Base-by-base conservation (phyloP, 768 basidiomycete genomes). In the Boletus sp. region DNA sequence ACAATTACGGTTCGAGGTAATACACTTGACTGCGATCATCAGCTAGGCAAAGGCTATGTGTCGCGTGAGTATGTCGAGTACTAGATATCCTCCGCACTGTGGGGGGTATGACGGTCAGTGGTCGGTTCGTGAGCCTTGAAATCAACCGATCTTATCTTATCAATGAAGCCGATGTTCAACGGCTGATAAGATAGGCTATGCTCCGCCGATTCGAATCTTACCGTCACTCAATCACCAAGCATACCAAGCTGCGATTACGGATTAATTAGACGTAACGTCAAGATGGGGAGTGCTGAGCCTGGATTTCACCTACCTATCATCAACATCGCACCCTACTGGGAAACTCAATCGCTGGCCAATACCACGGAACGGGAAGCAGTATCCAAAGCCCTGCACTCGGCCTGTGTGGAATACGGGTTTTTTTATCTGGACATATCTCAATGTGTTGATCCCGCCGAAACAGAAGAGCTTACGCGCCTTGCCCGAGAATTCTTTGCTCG, bases 361-460 rank as follows among this genome's bases (percentile, higher is more conserved):
- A 67, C 71, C 37, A 48, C 61, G 4, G 73, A 75, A 32, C 77
- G 78, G 24, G 78, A 82, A 44, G 76, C 78, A 2, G 72, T 75
- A 1, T 78, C 82, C 28, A 77, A 78, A 11, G 82, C 84, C 0
- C 72, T 95, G 17, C 92, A 93, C 64, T 67, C 73, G 0, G 91
- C 92, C 8, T 92, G 91, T 64, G 66, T 89, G 20, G 76, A 89
- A 52, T 91, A 83, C 54, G 94, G 94, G 0, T 96, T 96, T 79
- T 94, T 96, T 76, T 96, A 95, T 71, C 77, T 94, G 46, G 82
- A 92, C 58, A 76, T 93, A 45, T 81, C 83, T 3, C 73, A 78
- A 4, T 89, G 77, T 61, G 71, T 87, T 14, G 75, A 84, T 36
- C 73, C 73, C 0, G 66, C 75, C 1, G 87, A 92, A 63, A 80